These are phyloP conservation scores for Aureobasidium sp. DNA, from an alignment of 2,329 filamentous ascomycete genomes.

Conservation along the genomic window DNA sequence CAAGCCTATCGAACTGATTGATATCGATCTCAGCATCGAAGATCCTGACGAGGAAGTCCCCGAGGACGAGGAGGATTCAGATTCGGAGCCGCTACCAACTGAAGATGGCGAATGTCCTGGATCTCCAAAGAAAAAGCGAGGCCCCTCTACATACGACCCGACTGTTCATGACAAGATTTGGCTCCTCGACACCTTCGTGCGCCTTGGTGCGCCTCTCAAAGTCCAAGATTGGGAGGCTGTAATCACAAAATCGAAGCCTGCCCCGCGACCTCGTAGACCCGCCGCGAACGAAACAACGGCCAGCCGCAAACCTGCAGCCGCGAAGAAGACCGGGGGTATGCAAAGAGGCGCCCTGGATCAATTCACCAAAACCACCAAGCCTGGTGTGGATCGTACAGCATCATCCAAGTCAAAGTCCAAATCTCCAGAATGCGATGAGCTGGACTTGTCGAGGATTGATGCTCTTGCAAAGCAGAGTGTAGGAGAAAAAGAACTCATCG, in stretches of 20 bases:
- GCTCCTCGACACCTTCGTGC: conserved; percentile 58
- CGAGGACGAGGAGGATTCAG: conserved; percentile 29
- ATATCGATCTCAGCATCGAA: conserved; percentile 66
- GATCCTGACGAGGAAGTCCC: conserved; percentile 59
- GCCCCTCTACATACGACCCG: conserved; percentile 52
- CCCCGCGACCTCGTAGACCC: neutral
- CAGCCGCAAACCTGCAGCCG: neutral
- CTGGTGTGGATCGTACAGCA: conserved; percentile 6
- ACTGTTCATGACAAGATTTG: conserved; percentile 57
- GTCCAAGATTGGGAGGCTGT: conserved; percentile 56
- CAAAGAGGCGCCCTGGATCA: conserved; percentile 17
- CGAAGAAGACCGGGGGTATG: conserved; percentile 16
- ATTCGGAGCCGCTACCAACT: conserved; percentile 19
- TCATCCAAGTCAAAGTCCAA: neutral
- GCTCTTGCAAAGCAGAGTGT: neutral
- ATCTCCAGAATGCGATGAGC: neutral
- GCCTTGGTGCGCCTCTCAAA: conserved; percentile 55
- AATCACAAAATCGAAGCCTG: neutral
- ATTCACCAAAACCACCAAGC: conserved; percentile 17
- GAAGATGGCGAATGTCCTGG: conserved; percentile 29
- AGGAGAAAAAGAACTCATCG: neutral
- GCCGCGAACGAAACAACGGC: neutral
- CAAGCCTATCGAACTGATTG: conserved; percentile 66
- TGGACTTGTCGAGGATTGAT: conserved; percentile 9
- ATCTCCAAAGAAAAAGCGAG: conserved; percentile 37